phyloP scores from a whole-genome alignment of 257 asterid genomes.

The Phtheirospermum japonicum region DNA sequence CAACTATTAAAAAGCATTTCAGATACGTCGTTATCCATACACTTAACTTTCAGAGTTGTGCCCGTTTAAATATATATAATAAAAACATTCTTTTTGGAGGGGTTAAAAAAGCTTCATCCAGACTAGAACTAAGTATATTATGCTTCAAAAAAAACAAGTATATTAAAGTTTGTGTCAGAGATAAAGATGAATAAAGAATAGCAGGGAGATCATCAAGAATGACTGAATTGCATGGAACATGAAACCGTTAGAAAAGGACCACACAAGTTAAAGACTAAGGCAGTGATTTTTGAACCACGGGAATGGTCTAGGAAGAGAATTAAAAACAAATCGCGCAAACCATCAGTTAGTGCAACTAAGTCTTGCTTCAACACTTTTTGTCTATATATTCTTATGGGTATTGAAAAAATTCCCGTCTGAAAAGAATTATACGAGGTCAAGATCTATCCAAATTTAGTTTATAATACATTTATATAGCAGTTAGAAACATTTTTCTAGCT shows the following conservation, averaged over 20 bases:
- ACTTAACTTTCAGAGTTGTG: neutral
- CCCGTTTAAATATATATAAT: neutral
- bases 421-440: constrained; percentile 15
- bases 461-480: neutral
- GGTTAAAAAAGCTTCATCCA: neutral
- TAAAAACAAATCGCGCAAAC: constrained; percentile 7
- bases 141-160: no score
- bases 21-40: neutral
- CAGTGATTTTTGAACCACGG: constrained; percentile 7
- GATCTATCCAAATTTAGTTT: constrained; percentile 10
- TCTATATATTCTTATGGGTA: neutral
- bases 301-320: neutral
- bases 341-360: constrained; percentile 12
- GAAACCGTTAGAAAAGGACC: neutral
- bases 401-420: constrained; percentile 6
- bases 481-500: constrained; percentile 14
- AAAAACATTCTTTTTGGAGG: neutral
- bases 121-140: neutral
- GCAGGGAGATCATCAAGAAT: constrained; percentile 2
- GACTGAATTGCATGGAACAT: constrained; percentile 14
- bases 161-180: neutral
- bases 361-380: constrained; percentile 1
- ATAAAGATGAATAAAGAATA: neutral
- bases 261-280: constrained; percentile 12
- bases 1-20: neutral